Evolutionary conservation across 306 rosid genomes (phyloP).

Genomic region (Acmispon strigosus): DNA sequence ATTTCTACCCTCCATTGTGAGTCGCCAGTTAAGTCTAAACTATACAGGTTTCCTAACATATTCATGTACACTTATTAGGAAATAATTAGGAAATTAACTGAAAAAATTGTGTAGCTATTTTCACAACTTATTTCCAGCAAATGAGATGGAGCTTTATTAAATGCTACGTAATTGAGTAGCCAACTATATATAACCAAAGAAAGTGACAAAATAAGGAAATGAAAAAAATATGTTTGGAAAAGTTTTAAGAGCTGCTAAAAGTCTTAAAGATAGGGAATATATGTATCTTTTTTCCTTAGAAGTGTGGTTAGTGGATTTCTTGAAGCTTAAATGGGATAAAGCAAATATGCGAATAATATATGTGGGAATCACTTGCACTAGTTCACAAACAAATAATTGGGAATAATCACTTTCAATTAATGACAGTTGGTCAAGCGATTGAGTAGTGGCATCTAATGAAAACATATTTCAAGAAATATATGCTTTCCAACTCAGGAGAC

Average conservation of each 20-base stretch:
- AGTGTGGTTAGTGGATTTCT: constrained; percentile 28
- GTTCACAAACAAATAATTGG: constrained; percentile 31
- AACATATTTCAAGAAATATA: constrained; percentile 8
- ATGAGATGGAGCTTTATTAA: too few relatives aligned
- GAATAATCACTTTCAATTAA: constrained; percentile 34
- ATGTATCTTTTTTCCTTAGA: constrained; percentile 9
- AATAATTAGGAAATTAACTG: too few relatives aligned
- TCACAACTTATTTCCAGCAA: too few relatives aligned
- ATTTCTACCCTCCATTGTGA: too few relatives aligned
- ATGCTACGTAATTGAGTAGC: too few relatives aligned
- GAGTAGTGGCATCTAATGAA: constrained; percentile 18
- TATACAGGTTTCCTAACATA: too few relatives aligned
- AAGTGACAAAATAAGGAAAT: not conserved
- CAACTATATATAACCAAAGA: too few relatives aligned
- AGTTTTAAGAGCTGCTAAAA: constrained; percentile 9
- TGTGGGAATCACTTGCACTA: constrained; percentile 38
- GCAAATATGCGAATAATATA: constrained; percentile 16
- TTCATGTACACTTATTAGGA: too few relatives aligned
- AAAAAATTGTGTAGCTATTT: too few relatives aligned
- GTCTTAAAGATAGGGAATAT: constrained; percentile 43
- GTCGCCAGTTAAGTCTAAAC: too few relatives aligned
- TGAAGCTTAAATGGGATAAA: constrained; percentile 27
- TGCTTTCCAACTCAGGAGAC: constrained; percentile 31
- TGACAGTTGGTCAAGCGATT: constrained; percentile 43
- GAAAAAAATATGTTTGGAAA: not conserved